Base-by-base conservation (phyloP, 2,329 filamentous ascomycete genomes). In the Alternaria hordeiaustralica region DNA sequence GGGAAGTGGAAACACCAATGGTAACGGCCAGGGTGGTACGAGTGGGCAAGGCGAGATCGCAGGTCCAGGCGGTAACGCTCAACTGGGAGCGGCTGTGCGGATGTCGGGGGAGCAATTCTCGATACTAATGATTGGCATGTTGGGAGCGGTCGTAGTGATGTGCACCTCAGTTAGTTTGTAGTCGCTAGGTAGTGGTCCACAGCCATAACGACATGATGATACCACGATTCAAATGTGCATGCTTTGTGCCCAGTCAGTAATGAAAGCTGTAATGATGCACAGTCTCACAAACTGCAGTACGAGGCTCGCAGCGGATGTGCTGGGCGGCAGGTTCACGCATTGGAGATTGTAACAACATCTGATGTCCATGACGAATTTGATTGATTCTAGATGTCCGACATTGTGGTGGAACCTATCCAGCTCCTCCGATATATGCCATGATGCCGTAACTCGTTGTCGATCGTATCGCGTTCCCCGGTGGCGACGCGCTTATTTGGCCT, bases 401-500 rank as follows among this genome's bases (percentile, higher is more conserved):
- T 47, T 64, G 62, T 61, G 66, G 65, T 67, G 61, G 53, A 70
- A 59, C 60, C 68, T 67, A 68, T 71, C 64, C 66, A 60, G 71
- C 68, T 64, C 66, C 71, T 69, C 63, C 71, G 60, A 67, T 59
- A 30, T 63, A 70, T 71, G 63, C 54, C 70, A 56, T 72, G 67
- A 66, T 73, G 65, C 63, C 75, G 66, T 73, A 56, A 72, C 58
- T 73, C 70, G 61, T 63, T 71, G 62, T 71, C 72, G 36, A 67
- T 71, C 68, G 66, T 72, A 49, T 61, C 55, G 61, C 47, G 50
- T 61, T 18, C 63, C 33, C 55, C 61, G 58, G 57, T 60, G 30
- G 44, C 50, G 63, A 67, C 59, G 61, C 72, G 64, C 71, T 74
- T 87, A 87, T 77, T 87, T 87, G 78, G 85, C 84, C 82, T 90